Base-by-base conservation (phyloP, 257 asterid species). In the Marsdenia floribunda region DNA sequence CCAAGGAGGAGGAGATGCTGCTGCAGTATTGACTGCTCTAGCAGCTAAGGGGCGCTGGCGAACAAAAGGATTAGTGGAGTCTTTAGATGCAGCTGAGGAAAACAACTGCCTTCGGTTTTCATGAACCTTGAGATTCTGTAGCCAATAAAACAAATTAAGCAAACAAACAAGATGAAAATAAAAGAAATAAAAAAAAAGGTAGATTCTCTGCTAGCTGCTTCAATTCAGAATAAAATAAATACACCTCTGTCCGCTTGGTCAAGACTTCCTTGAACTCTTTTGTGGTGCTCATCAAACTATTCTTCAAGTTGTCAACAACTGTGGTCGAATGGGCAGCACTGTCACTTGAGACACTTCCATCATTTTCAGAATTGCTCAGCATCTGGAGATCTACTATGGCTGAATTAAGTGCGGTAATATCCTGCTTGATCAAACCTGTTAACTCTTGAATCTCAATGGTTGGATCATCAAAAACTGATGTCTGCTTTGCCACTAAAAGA, bases 21-120 rank as follows among this genome's bases (percentile, higher is more conserved):
- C 82, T 47, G 95, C 87, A 81, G 82, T 83, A 68, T 88, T 83
- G 70, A 90, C 77, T 77, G 96, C 19, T 83, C 84, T 90, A 78
- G 94, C 75, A 72, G 90, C 94, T 80, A 93, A 85, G 8, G 98
- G 98, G 38, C 97, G 97, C 76, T 92, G 97, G 73, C 97, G 95
- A 80, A 84, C 90, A 71, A 92, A 76, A 58, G 96, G 93, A 65
- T 85, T 87, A 66, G 96, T 60, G 55, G 90, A 81, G 76, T 92
- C 96, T 70, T 91, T 85, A n/a, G 97, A 83, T 76, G 84, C 83
- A 78, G 75, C 87, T 21, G 97, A 86, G 59, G 97, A 89, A 79
- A 89, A 92, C 76, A 89, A 75, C 73, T 90, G 97, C 80, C 87
- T 92, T 80, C 96, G 83, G 65, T 87, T 84, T 80, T 89, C 96